Percentiles rank a stretch among this genome's conserved stretches.
Evolutionary conservation across 2,329 filamentous ascomycete genomes (phyloP).

Genomic region (Myotisia sp.): DNA sequence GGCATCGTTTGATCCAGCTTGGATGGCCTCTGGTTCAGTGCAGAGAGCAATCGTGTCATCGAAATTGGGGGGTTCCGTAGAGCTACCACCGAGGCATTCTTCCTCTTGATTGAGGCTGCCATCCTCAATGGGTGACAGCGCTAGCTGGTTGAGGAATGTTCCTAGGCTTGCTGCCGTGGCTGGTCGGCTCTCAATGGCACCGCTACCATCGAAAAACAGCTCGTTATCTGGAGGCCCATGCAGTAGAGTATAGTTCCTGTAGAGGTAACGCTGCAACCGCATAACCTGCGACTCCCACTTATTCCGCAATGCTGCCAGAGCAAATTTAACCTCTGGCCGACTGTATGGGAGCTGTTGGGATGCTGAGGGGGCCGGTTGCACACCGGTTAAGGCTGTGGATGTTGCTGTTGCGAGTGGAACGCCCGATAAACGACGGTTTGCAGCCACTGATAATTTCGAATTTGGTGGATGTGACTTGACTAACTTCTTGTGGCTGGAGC

Average conservation of each 20-base stretch:
- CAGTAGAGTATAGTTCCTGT: slow-evolving; percentile 32
- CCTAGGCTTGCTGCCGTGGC: slow-evolving; percentile 25
- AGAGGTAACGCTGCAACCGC: slow-evolving; percentile 31
- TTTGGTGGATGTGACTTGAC: slow-evolving; percentile 16
- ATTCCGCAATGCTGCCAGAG: slow-evolving; percentile 19
- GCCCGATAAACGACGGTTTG: slow-evolving; percentile 8
- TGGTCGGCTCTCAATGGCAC: slow-evolving; percentile 21
- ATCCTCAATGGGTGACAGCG: slow-evolving; percentile 21
- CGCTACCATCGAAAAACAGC: slow-evolving; percentile 8
- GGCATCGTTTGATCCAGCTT: too few relatives aligned
- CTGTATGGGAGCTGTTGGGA: slow-evolving; percentile 6
- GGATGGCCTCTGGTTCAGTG: too few relatives aligned
- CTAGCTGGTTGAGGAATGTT: slow-evolving; percentile 26
- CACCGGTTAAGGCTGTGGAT: slow-evolving; percentile 6
- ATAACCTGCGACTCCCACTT: slow-evolving; percentile 34
- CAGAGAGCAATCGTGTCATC: too few relatives aligned
- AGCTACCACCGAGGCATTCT: too few relatives aligned
- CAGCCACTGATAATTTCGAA: slow-evolving; percentile 10
- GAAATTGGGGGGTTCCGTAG: too few relatives aligned
- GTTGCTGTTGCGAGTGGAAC: slow-evolving; percentile 1
- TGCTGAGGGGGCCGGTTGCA: not conserved
- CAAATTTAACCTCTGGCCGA: slow-evolving; percentile 4
- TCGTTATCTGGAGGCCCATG: slow-evolving; percentile 18
- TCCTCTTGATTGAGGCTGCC: too few relatives aligned
- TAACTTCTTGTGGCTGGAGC: slow-evolving; percentile 18